Base-by-base conservation (phyloP, 2,329 filamentous ascomycete genomes). In the Leptographium galeiforme region DNA sequence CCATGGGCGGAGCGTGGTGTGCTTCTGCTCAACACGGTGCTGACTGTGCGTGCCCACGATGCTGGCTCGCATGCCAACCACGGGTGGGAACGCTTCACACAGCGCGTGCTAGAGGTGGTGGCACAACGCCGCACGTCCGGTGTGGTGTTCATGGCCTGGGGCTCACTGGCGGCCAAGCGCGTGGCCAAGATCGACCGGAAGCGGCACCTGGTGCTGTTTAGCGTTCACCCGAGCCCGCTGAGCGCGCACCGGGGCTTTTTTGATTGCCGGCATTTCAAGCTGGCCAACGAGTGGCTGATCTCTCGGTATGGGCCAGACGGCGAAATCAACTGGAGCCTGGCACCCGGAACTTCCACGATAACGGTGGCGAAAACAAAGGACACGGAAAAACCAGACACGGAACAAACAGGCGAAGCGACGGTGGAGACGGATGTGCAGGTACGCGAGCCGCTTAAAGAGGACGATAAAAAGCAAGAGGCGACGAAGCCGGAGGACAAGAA, bases 101-200 rank as follows among this genome's bases (percentile, higher is more conserved):
- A 96, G 65, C 87, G 82, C 58, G 85, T 93, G 44, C 94, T 98
- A 58, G 89, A 97, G 59, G 77, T 87, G 0, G 87, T 97, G 2
- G 86, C 86, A 0, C 81, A 84, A 63, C 82, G 85, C 60, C 78
- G 89, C 46, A 82, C 79, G 0, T 75, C 77, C 33, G 93, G 93
- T 2, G 91, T 98, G 1, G 93, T 96, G 6, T 98, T 96, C 65
- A 72, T 98, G 67, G 91, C 91, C 0, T 98, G 93, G 93, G 93
- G 93, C 16, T 82, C 75, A 7, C 87, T 89, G 1, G 93, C 93
- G 0, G 85, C 83, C 53, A 86, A 88, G 70, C 75, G 90, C 53
- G 87, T 94, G 25, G 70, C 76, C 44, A 85, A 82, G 60, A 76
- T 97, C 51, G 85, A 93, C 63, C 72, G 69, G 50, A 74, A 79